A percentile compares a stretch with the other conserved stretches of the same genome.
Evolutionary conservation across 2,329 filamentous ascomycete species (phyloP).

Genomic region (Talaromyces amestolkiae): DNA sequence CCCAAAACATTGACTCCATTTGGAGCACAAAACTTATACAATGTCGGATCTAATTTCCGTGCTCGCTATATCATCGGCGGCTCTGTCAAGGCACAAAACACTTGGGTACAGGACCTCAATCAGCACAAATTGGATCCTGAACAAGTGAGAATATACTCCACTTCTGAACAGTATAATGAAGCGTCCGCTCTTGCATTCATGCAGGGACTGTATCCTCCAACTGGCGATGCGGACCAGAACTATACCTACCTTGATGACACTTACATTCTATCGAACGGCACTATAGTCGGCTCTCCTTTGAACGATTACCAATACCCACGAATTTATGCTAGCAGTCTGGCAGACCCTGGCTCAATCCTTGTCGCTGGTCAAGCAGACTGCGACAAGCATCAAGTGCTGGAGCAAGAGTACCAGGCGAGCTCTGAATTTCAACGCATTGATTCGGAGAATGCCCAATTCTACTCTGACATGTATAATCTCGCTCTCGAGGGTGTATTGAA

Average conservation of each 20-base stretch:
- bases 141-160: conserved; percentile 49
- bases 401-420: conserved; percentile 43
- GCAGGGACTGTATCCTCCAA: conserved; percentile 60
- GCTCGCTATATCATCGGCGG: conserved; percentile 49
- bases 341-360: conserved; percentile 53
- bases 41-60: conserved; percentile 52
- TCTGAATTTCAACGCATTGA: conserved; percentile 42
- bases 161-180: conserved; percentile 48
- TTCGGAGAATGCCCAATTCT: conserved; percentile 43
- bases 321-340: conserved; percentile 44
- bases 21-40: conserved; percentile 55
- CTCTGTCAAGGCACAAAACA: conserved; percentile 24
- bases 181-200: conserved; percentile 61
- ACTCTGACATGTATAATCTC: conserved; percentile 44
- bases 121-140: conserved; percentile 44
- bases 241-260: conserved; percentile 33
- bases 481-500: conserved; percentile 46
- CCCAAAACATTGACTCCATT: conserved; percentile 49
- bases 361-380: conserved; percentile 51
- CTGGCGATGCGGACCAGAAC: conserved; percentile 34
- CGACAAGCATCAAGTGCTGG: conserved; percentile 35
- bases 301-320: conserved; percentile 58
- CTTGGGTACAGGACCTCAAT: conserved; percentile 47
- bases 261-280: conserved; percentile 51
- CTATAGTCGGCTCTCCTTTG: conserved; percentile 48